A percentile compares a stretch with the other conserved stretches of the same genome.
These are phyloP conservation scores for Carex parvula DNA, from an alignment of 176 grass and related monocot species.

Conservation along the genomic window DNA sequence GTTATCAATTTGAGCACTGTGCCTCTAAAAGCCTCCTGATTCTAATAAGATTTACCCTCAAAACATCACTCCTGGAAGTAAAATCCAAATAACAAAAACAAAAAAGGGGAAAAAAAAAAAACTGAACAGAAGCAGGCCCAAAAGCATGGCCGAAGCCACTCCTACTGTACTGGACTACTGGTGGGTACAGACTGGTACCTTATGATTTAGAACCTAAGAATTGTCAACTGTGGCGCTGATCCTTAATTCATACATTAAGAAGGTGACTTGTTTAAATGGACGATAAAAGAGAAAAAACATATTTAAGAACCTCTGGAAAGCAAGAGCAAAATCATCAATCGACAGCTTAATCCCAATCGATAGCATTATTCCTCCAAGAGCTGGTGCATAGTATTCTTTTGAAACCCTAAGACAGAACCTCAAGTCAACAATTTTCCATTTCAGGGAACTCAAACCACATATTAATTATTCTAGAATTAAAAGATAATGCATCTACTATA, in stretches of 20 bases:
- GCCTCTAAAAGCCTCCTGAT: background rate
- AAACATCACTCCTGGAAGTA: background rate
- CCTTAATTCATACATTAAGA: background rate
- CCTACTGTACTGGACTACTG: background rate
- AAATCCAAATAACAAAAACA: background rate
- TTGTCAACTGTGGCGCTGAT: background rate
- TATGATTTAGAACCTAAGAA: background rate
- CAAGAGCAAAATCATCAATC: conserved; percentile 77
- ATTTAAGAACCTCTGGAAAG: conserved; percentile 56
- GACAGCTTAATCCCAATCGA: conserved; percentile 90
- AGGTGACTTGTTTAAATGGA: conserved; percentile 2
- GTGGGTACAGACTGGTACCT: background rate
- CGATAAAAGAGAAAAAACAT: background rate
- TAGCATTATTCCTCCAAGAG: conserved; percentile 86
- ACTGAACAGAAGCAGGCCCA: background rate
- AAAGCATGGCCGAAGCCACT: background rate
- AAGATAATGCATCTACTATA: background rate
- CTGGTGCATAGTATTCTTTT: conserved; percentile 83
- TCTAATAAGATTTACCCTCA: background rate
- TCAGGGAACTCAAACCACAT: background rate
- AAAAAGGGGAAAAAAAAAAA: background rate
- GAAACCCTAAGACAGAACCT: conserved; percentile 56
- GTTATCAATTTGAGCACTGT: background rate
- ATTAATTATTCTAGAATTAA: conserved; percentile 11
- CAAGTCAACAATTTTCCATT: background rate